Base-by-base conservation (phyloP, 1,139 yeast species). In the Blastobotrys proliferans region DNA sequence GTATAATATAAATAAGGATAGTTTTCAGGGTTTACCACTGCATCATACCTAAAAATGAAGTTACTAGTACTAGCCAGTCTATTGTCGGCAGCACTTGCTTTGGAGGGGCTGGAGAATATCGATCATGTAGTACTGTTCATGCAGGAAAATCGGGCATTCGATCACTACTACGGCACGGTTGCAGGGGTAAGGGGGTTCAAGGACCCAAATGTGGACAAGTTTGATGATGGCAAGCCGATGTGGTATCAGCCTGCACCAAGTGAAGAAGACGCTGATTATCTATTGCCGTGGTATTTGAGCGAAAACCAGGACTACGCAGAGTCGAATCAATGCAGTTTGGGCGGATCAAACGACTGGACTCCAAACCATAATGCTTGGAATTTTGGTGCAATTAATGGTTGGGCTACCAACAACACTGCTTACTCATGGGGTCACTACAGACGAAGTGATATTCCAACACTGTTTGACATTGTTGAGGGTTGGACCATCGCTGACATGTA, bases 31-130 rank as follows among this genome's bases (percentile, higher is more conserved):
- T n/a, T n/a, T n/a, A n/a, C n/a, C n/a, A n/a, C n/a, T n/a, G n/a
- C n/a, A n/a, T n/a, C n/a, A n/a, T n/a, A n/a, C n/a, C n/a, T n/a
- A n/a, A n/a, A n/a, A n/a, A n/a, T n/a, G n/a, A n/a, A n/a, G n/a
- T n/a, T n/a, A n/a, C n/a, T n/a, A n/a, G n/a, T n/a, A n/a, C n/a
- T n/a, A n/a, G n/a, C n/a, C n/a, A n/a, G n/a, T n/a, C n/a, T n/a
- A n/a, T n/a, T n/a, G n/a, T n/a, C n/a, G n/a, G n/a, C n/a, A n/a
- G n/a, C n/a, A n/a, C n/a, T n/a, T n/a, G 10, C 33, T 3, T 94
- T 94, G 3, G 84, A 83, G 63, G 83, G 83, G 58, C 67, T 84
- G 53, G 64, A 74, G 2, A 45, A 45, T 37, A 50, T 56, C 38
- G 44, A 53, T 42, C 59, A 56, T 41, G 48, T 56, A 16, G 57